Percentiles rank a stretch among this genome's conserved stretches.
Conservation (phyloP, 305 asterid genomes). For the Fraxinus floribunda region DNA sequence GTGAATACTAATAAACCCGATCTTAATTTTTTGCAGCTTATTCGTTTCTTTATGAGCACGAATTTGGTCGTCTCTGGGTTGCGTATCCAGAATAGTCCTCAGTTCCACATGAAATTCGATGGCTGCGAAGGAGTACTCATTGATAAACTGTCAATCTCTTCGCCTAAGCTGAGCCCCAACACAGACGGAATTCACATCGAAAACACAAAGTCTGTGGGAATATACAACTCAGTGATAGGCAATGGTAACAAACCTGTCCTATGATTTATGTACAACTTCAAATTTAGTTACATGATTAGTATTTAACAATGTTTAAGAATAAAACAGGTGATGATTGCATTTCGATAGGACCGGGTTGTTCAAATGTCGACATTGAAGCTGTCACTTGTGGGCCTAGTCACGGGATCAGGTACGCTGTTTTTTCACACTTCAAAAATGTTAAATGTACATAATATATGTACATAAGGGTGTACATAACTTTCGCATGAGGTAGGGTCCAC, state of each 20-base stretch:
- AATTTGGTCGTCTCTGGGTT: constrained; percentile 67
- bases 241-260: constrained; percentile 46
- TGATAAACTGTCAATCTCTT: constrained; percentile 65
- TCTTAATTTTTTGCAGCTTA: constrained; percentile 42
- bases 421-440: no score
- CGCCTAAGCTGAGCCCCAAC: constrained; percentile 87
- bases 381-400: constrained; percentile 97
- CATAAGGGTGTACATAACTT: no score
- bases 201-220: constrained; percentile 70
- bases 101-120: constrained; percentile 88
- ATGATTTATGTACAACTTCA: neutral
- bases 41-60: constrained; percentile 88
- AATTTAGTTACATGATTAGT: neutral
- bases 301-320: neutral
- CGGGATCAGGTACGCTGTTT: constrained; percentile 72
- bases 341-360: constrained; percentile 81
- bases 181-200: constrained; percentile 91
- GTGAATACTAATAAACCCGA: neutral
- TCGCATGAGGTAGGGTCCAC: no score
- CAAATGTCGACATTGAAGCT: constrained; percentile 71
- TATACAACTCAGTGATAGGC: constrained; percentile 69
- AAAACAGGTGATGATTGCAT: constrained; percentile 88
- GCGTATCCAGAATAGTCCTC: constrained; percentile 80
- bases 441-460: no score
- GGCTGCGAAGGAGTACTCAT: constrained; percentile 75